Evolutionary conservation across 2,329 filamentous ascomycete genomes (phyloP).

Genomic region (Epichloe coenophiala): DNA sequence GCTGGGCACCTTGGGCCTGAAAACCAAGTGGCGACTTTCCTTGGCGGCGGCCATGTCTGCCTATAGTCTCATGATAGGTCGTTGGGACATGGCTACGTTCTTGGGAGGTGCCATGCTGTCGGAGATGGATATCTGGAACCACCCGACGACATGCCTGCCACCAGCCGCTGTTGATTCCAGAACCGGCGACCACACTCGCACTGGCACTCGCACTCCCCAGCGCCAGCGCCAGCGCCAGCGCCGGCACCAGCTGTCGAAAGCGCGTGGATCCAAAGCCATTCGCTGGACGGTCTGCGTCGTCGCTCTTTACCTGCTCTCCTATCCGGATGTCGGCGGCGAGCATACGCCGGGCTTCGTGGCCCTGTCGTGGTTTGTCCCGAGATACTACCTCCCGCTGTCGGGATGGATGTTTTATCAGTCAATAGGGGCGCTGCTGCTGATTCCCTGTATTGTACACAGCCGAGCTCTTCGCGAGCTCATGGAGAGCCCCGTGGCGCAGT

Average conservation of each 20-base stretch:
- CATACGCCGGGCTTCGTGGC: conserved; percentile 23
- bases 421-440: conserved; percentile 22
- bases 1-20: conserved; percentile 23
- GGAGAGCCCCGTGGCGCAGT: conserved; percentile 20
- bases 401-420: conserved; percentile 28
- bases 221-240: neutral
- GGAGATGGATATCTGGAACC: conserved; percentile 20
- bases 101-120: conserved; percentile 23
- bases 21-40: conserved; percentile 19
- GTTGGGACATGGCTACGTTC: conserved; percentile 29
- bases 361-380: conserved; percentile 20
- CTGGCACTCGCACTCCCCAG: no score
- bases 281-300: conserved; percentile 18
- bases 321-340: conserved; percentile 24
- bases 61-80: conserved; percentile 21
- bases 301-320: conserved; percentile 25
- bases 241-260: neutral
- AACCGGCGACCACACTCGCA: neutral
- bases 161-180: neutral
- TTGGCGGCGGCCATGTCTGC: conserved; percentile 17
- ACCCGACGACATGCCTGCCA: neutral
- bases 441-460: conserved; percentile 22
- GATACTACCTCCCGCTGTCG: conserved; percentile 22
- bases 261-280: neutral
- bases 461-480: conserved; percentile 15